Base-by-base conservation (phyloP, 495 filamentous ascomycete species). In the Penicillium canariense region DNA sequence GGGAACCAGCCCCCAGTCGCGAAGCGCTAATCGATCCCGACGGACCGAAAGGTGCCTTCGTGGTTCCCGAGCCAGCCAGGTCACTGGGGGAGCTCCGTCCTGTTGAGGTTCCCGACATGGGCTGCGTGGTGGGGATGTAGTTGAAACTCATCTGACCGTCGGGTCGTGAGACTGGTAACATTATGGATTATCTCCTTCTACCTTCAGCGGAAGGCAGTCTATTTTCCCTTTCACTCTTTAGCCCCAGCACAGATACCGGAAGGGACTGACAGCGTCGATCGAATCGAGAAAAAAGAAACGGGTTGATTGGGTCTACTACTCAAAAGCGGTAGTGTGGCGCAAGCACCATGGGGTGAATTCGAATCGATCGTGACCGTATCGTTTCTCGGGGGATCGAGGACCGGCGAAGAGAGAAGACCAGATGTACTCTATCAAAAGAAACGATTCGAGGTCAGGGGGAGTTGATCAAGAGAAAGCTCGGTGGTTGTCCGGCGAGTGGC, bases 1-100 rank as follows among this genome's bases (percentile, higher is more conserved):
- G 94, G 80, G 94, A 98, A 72, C 92, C 94, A 80, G 91, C 86
- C 78, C 92, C 92, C 59, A 92, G 83, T 72, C 95, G 86, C 63
- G 86, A 78, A 68, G 76, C 84, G 60, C 85, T 86, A 54, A 89
- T 82, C 68, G 89, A 87, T 61, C 84, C 86, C 56, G 81, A 77
- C 61, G 85, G 75, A 34, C 87, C 86, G 62, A 95, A 90, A 12
- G 91, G 86, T 48, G 89, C 87, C 69, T 90, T 84, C 45, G 86
- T 70, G 39, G 84, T 73, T 66, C 77, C 79, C 65, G 83, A 80
- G 48, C 87, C 81, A 28, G 87, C 81, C 54, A 87, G 77, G 55
- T 98, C 94, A 60, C 87, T 89, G 18, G 93, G 93, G 26, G 92
- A 94, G 43, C 87, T 89, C 65, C 89, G 88, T 34, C 89, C 84